Percentiles rank a stretch among this genome's conserved stretches.
Conservation (phyloP, 768 basidiomycete species). For the Russula sp. region DNA sequence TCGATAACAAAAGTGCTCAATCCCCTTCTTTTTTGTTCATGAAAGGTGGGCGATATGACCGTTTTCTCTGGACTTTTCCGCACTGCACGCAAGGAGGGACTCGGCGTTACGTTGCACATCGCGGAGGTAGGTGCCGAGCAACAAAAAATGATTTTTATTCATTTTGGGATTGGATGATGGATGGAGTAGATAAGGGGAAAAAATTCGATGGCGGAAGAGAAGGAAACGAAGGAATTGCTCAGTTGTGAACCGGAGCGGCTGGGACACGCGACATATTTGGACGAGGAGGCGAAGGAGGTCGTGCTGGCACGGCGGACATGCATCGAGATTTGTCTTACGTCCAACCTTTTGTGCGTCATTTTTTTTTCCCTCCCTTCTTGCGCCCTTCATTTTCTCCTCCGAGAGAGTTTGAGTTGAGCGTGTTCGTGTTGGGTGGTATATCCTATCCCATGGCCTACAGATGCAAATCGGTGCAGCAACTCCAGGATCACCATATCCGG, state of each 20-base stretch:
- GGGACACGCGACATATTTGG: conserved; percentile 79
- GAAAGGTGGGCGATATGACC: conserved; percentile 53
- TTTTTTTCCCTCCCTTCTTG: not conserved
- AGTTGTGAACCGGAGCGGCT: conserved; percentile 63
- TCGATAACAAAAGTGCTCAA: not conserved
- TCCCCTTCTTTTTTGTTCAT: not conserved
- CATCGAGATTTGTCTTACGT: conserved; percentile 79
- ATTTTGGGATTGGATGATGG: not conserved
- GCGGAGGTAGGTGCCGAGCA: conserved; percentile 55
- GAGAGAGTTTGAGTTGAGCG: not conserved
- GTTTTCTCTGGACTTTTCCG: conserved; percentile 51
- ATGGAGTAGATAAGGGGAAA: conserved; percentile 45
- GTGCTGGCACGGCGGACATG: conserved; percentile 56
- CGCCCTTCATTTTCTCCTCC: not conserved
- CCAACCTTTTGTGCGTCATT: conserved; percentile 62
- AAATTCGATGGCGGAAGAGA: conserved; percentile 55
- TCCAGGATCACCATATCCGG: conserved; percentile 71
- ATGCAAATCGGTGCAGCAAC: conserved; percentile 60
- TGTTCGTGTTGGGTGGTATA: not conserved
- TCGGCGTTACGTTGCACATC: conserved; percentile 77
- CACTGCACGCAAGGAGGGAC: conserved; percentile 54
- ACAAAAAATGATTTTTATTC: no score
- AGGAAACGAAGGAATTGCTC: conserved; percentile 63
- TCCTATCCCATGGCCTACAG: conserved; percentile 38
- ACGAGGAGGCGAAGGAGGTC: conserved; percentile 53